A percentile compares a stretch with the other conserved stretches of the same genome.
phyloP scores from a whole-genome alignment of 2,329 filamentous ascomycete genomes.

The Penicillium sp. region DNA sequence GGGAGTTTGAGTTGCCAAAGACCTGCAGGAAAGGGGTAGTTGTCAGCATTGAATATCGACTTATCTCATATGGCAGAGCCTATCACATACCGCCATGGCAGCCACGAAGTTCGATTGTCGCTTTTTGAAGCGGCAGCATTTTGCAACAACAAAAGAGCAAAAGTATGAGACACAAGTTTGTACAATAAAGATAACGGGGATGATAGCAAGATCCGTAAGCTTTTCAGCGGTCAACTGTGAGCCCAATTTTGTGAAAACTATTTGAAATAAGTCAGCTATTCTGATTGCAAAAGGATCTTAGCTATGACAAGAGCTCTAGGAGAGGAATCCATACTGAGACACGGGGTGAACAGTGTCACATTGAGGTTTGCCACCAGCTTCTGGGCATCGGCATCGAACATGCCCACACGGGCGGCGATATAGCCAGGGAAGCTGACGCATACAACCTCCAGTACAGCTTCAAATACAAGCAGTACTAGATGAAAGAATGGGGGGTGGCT shows the following conservation, averaged over 20 bases:
- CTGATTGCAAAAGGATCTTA: neutral
- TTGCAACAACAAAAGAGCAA: constrained; percentile 69
- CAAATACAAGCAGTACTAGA: constrained; percentile 80
- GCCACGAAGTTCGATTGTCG: constrained; percentile 91
- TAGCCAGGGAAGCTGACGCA: constrained; percentile 94
- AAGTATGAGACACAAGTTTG: constrained; percentile 85
- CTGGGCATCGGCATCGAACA: constrained; percentile 93
- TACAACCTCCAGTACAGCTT: constrained; percentile 91
- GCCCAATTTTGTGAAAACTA: constrained; percentile 94
- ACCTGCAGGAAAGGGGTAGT: constrained; percentile 50
- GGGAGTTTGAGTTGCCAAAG: constrained; percentile 96
- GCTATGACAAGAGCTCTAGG: constrained; percentile 4
- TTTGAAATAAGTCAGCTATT: neutral
- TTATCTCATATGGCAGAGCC: neutral
- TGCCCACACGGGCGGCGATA: constrained; percentile 81
- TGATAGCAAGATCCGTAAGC: constrained; percentile 83
- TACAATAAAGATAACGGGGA: constrained; percentile 87
- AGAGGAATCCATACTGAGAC: constrained; percentile 67
- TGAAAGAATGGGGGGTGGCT: constrained; percentile 54
- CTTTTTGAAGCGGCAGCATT: constrained; percentile 75
- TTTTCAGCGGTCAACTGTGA: constrained; percentile 92
- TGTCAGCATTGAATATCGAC: neutral
- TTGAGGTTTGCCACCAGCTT: constrained; percentile 97
- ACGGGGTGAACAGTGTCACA: constrained; percentile 93
- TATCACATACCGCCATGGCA: constrained; percentile 73